phyloP scores from a whole-genome alignment of 331 rosid species.

The Quercus tomentella region DNA sequence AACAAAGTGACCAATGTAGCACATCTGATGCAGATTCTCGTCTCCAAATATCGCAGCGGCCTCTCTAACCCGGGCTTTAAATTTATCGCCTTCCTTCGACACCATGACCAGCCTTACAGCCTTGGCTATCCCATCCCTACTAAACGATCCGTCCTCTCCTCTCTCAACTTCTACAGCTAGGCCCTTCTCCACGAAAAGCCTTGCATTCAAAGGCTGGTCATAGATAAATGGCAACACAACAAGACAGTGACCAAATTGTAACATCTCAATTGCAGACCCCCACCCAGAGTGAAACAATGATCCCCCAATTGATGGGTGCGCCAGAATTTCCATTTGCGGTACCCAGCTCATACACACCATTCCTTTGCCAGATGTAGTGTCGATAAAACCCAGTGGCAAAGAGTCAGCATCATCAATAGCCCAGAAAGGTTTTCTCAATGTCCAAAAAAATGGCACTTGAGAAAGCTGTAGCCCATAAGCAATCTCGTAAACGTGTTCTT shows the following conservation, averaged over 20 bases:
- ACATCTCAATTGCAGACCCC: no score
- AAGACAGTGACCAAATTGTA: no score
- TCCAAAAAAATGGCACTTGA: conserved; percentile 1
- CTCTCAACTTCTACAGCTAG: conserved; percentile 22
- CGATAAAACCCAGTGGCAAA: not conserved
- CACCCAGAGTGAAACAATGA: no score
- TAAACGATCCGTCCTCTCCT: conserved; percentile 8
- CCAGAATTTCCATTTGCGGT: conserved; percentile 20
- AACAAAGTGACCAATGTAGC: conserved; percentile 5
- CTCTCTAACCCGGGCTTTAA: not conserved
- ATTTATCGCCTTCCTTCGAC: conserved; percentile 11
- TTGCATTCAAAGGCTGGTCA: conserved; percentile 23
- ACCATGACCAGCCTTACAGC: conserved; percentile 5
- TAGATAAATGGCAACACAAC: no score
- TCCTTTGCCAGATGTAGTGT: conserved; percentile 10
- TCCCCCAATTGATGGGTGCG: not conserved
- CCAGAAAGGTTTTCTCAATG: not conserved
- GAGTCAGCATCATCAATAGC: conserved; percentile 10
- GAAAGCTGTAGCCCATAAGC: conserved; percentile 22
- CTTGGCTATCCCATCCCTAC: conserved; percentile 14
- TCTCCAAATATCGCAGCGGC: conserved; percentile 14
- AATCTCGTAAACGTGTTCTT: conserved; percentile 9
- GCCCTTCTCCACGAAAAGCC: conserved; percentile 17
- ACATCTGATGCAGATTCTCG: conserved; percentile 11
- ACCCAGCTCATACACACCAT: conserved; percentile 21